Percentiles rank a stretch among this genome's conserved stretches.
phyloP scores from a whole-genome alignment of 352 stramenopile genomes.

The Globisporangium alternatum region DNA sequence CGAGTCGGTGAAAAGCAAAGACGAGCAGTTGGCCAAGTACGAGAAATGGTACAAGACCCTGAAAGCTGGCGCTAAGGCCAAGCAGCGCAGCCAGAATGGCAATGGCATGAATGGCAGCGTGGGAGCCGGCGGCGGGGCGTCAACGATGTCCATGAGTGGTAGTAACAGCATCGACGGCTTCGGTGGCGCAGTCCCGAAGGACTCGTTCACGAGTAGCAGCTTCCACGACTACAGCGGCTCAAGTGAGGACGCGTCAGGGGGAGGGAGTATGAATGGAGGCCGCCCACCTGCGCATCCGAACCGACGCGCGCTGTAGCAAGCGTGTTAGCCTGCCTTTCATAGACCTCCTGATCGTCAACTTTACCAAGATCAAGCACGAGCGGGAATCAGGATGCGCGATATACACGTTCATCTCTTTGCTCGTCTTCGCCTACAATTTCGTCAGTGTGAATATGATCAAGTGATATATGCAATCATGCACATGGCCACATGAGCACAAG shows the following conservation, averaged over 20 bases:
- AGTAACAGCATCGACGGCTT: constrained; percentile 24
- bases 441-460: no score
- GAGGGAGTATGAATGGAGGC: constrained; percentile 9
- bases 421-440: no score
- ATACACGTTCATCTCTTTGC: no score
- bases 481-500: no score
- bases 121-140: background rate
- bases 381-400: background rate
- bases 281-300: constrained; percentile 67
- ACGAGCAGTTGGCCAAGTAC: constrained; percentile 78
- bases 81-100: constrained; percentile 61
- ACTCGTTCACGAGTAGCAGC: constrained; percentile 70
- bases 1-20: constrained; percentile 46
- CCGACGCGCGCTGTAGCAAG: constrained; percentile 43
- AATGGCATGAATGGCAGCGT: constrained; percentile 24
- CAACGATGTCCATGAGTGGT: constrained; percentile 29
- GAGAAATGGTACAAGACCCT: constrained; percentile 87
- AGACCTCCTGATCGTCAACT: background rate
- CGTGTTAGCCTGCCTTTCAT: background rate
- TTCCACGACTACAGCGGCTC: constrained; percentile 40
- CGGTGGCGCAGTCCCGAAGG: constrained; percentile 24
- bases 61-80: constrained; percentile 79
- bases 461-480: no score
- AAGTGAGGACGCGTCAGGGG: constrained; percentile 13
- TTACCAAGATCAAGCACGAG: background rate